Evolutionary conservation across 768 basidiomycete species (phyloP), one percentile per base, ranked within the genome.

Genomic region (Hydnum rufescens): DNA sequence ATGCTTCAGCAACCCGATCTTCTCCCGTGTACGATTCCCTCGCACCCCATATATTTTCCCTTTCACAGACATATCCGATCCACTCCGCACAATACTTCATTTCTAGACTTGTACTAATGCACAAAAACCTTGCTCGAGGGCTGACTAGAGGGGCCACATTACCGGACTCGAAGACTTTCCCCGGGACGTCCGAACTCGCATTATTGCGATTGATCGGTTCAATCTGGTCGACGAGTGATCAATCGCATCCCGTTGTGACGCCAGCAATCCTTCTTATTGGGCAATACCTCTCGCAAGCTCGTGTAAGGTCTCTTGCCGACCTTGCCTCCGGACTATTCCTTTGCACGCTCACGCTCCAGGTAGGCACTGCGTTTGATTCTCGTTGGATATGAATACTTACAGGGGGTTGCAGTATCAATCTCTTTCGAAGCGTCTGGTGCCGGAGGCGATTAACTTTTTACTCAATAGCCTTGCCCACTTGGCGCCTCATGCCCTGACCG

Each of bases 191-290:
- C 3, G 95, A 99, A 63, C 70, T 99, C 19, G 69, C 74, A 0
- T 69, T 99, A 2, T 68, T 97, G 29, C 78, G 90, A 23, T 64
- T 90, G 34, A 74, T 87, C 49, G 89, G 89, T 3, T 67, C 71
- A 13, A 68, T 84, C 32, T 99, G 92, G 92, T 83, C 90, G 2
- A 89, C 90, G 2, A 93, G 88, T 62, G 95, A 99, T 65, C 74
- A 93, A 66, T 81, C 80, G 50, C 92, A 99, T 64, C 75, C 79
- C 0, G 89, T 97, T 44, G 69, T 88, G 19, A 83, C 86, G 0
- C 87, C 90, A 0, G 75, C 90, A 0, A 75, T 88, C 49, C 66
- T 97, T 18, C 73, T 97, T 52, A 84, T 95, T 70, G 87, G 84
- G 1, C 80, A 88, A 44, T 97, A 96, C 62, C 79, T 99, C 18